Conservation (phyloP, 768 basidiomycete genomes). For the Rhizopogon salebrosus region DNA sequence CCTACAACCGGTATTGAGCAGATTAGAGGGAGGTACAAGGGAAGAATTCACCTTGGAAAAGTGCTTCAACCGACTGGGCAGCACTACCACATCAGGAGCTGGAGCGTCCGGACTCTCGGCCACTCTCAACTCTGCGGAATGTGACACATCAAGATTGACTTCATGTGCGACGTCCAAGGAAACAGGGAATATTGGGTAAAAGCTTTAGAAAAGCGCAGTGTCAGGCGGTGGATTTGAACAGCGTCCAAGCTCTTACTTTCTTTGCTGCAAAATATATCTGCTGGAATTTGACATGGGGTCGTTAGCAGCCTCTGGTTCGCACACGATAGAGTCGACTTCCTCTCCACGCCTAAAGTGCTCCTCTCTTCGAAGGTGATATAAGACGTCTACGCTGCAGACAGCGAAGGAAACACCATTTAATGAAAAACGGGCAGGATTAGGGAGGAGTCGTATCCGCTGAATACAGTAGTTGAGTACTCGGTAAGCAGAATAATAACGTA, state of each 20-base stretch:
- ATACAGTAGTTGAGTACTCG: not conserved
- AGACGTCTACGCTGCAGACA: constrained; percentile 75
- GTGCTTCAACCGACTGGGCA: constrained; percentile 86
- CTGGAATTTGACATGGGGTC: constrained; percentile 79
- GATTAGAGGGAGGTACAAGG: not conserved
- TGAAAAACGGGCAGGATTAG: constrained; percentile 85
- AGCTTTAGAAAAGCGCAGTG: constrained; percentile 42
- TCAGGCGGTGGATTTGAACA: not conserved
- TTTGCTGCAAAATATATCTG: constrained; percentile 79
- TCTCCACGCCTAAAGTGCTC: constrained; percentile 67
- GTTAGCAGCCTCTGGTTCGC: constrained; percentile 39
- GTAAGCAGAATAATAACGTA: not conserved
- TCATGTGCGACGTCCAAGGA: constrained; percentile 71
- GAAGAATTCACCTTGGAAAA: constrained; percentile 69
- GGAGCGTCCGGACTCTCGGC: constrained; percentile 31
- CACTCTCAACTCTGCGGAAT: constrained; percentile 47
- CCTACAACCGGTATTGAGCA: constrained; percentile 34
- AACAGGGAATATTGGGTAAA: constrained; percentile 92
- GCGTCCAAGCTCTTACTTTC: constrained; percentile 49
- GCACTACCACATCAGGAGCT: constrained; percentile 79
- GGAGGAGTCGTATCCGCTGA: constrained; percentile 73
- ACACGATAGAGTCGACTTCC: constrained; percentile 48
- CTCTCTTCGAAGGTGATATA: constrained; percentile 87
- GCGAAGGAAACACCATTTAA: constrained; percentile 81
- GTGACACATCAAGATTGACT: constrained; percentile 87